A percentile compares a stretch with the other conserved stretches of the same genome.
phyloP scores from a whole-genome alignment of 208 protist genomes.

The Herpetomonas tarakana region DNA sequence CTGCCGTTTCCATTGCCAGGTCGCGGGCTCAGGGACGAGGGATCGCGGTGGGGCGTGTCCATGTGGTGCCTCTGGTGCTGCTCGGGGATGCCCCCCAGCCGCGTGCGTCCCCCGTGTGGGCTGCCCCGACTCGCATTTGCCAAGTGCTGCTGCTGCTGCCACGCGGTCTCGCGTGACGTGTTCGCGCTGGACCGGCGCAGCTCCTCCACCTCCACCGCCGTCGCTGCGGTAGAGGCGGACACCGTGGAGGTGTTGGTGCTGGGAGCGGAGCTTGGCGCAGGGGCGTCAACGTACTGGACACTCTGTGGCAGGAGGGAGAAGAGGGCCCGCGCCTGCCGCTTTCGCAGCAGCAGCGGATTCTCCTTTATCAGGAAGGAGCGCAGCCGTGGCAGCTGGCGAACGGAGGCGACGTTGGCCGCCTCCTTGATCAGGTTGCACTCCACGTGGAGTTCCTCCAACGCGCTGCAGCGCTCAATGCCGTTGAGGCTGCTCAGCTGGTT shows the following conservation, averaged over 20 bases:
- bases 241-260: conserved; percentile 23
- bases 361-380: conserved; percentile 31
- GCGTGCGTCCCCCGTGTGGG: too few species aligned
- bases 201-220: background rate
- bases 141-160: background rate
- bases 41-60: too few species aligned
- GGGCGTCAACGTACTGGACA: conserved; percentile 39
- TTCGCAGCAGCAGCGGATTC: conserved; percentile 61
- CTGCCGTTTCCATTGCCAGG: too few species aligned
- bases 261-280: conserved; percentile 20
- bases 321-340: conserved; percentile 30
- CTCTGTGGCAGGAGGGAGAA: conserved; percentile 30
- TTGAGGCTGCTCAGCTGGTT: conserved; percentile 46
- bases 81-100: too few species aligned
- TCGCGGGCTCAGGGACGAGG: too few species aligned
- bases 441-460: conserved; percentile 44
- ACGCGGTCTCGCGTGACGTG: too few species aligned
- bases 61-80: too few species aligned
- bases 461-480: conserved; percentile 54
- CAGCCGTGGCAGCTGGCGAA: conserved; percentile 32
- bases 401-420: conserved; percentile 29
- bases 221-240: conserved; percentile 6
- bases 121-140: too few species aligned
- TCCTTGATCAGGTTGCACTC: conserved; percentile 60
- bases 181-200: too few species aligned